Conservation (phyloP, 2,329 filamentous ascomycete species). For the Neospermospora avenae region DNA sequence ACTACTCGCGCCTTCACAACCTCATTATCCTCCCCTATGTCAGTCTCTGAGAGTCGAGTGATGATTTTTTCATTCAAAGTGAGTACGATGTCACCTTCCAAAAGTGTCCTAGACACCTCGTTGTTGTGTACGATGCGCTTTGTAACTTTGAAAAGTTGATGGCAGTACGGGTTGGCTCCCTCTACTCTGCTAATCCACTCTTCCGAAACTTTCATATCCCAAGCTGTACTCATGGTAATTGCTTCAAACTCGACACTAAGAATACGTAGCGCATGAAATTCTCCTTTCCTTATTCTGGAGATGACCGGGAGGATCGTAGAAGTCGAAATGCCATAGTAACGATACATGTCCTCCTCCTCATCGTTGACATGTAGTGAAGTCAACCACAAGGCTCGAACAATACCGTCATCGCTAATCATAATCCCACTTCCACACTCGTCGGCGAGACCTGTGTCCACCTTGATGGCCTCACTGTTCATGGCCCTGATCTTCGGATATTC, state of each 20-base stretch:
- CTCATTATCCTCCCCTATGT: conserved; percentile 93
- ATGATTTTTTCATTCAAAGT: conserved; percentile 89
- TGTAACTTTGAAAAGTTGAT: conserved; percentile 97
- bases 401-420: conserved; percentile 82
- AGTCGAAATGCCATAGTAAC: conserved; percentile 88
- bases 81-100: conserved; percentile 90
- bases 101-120: conserved; percentile 58
- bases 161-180: conserved; percentile 81
- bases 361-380: conserved; percentile 86
- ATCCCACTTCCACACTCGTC: conserved; percentile 93
- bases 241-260: conserved; percentile 92
- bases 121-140: conserved; percentile 73
- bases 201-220: conserved; percentile 94
- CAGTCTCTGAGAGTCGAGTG: conserved; percentile 87
- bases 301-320: conserved; percentile 88
- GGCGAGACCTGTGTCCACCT: conserved; percentile 88
- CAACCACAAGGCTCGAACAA: conserved; percentile 92
- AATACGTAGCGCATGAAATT: conserved; percentile 79
- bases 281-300: conserved; percentile 75
- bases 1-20: conserved; percentile 81
- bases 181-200: conserved; percentile 93
- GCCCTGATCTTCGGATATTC: conserved; percentile 90
- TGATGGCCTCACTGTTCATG: conserved; percentile 94
- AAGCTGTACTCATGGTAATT: conserved; percentile 94
- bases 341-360: conserved; percentile 89